phyloP scores from a whole-genome alignment of 1,284 basidiomycete species.

The Tranzscheliella williamsii region DNA sequence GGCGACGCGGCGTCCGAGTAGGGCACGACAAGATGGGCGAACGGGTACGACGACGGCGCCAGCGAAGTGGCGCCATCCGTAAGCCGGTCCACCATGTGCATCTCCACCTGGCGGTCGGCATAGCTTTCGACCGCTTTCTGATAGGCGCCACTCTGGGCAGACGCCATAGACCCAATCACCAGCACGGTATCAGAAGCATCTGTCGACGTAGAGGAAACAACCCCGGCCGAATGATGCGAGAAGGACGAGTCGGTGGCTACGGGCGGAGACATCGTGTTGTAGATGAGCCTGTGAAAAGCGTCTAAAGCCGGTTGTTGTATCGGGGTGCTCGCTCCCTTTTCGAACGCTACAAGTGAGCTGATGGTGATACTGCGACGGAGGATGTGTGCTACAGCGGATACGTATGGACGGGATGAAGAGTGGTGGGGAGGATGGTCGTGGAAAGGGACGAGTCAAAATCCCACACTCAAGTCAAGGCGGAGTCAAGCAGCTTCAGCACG shows the following conservation, averaged over 20 bases:
- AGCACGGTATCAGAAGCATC: conserved; percentile 38
- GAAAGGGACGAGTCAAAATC: too few species aligned
- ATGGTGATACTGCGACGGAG: too few species aligned
- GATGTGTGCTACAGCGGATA: too few species aligned
- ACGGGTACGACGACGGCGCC: conserved; percentile 25
- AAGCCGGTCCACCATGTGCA: conserved; percentile 59
- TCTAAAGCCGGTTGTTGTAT: too few species aligned
- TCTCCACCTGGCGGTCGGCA: conserved; percentile 47
- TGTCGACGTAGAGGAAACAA: conserved; percentile 26
- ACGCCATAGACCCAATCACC: conserved; percentile 53
- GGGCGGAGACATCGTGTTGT: conserved; percentile 18
- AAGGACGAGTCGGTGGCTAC: conserved; percentile 30
- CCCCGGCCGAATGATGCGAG: conserved; percentile 28
- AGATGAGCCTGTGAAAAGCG: too few species aligned
- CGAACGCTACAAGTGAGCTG: too few species aligned
- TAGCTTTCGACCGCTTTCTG: conserved; percentile 46
- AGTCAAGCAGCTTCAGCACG: too few species aligned
- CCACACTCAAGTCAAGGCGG: too few species aligned
- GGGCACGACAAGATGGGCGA: conserved; percentile 38
- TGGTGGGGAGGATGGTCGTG: too few species aligned
- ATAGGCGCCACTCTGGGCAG: conserved; percentile 49
- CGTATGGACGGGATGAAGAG: too few species aligned
- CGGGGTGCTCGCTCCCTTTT: too few species aligned
- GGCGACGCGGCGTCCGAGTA: conserved; percentile 35
- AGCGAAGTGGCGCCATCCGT: conserved; percentile 50